A percentile compares a stretch with the other conserved stretches of the same genome.
Evolutionary conservation across 495 filamentous ascomycete genomes (phyloP).

Genomic region (Lindgomyces ingoldianus): DNA sequence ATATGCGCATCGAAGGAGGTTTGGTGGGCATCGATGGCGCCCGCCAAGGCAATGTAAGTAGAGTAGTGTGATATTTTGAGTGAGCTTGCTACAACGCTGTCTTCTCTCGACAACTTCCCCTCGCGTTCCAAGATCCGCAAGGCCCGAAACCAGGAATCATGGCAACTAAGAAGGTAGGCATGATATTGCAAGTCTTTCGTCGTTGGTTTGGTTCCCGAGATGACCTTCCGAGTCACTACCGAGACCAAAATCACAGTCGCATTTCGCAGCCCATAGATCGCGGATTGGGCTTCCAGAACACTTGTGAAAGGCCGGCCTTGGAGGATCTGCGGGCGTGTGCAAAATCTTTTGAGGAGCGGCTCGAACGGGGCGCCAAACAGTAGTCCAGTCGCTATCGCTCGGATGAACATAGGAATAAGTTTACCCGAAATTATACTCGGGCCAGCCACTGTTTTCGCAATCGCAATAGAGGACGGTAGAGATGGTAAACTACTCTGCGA

Average conservation of each 20-base stretch:
- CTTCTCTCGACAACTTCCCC: background rate
- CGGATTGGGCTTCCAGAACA: background rate
- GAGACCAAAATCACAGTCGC: background rate
- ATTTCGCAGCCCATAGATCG: background rate
- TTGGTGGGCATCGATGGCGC: background rate
- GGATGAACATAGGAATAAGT: background rate
- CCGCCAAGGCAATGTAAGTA: background rate
- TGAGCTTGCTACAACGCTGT: background rate
- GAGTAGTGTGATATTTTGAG: background rate
- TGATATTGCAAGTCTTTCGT: background rate
- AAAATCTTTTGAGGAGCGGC: background rate
- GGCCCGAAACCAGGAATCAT: background rate
- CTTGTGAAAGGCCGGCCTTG: background rate
- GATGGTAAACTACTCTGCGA: background rate
- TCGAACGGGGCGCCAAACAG: background rate
- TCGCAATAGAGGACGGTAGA: background rate
- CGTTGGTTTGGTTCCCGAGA: background rate
- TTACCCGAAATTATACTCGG: background rate
- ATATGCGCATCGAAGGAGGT: conserved; percentile 2
- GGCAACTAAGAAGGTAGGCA: background rate
- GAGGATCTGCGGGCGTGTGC: background rate
- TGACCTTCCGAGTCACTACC: background rate
- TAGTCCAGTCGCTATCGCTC: background rate
- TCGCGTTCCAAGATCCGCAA: background rate
- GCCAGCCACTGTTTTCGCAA: background rate